Evolutionary conservation across 768 basidiomycete genomes (phyloP).

Genomic region (Stropharia rugosoannulata): DNA sequence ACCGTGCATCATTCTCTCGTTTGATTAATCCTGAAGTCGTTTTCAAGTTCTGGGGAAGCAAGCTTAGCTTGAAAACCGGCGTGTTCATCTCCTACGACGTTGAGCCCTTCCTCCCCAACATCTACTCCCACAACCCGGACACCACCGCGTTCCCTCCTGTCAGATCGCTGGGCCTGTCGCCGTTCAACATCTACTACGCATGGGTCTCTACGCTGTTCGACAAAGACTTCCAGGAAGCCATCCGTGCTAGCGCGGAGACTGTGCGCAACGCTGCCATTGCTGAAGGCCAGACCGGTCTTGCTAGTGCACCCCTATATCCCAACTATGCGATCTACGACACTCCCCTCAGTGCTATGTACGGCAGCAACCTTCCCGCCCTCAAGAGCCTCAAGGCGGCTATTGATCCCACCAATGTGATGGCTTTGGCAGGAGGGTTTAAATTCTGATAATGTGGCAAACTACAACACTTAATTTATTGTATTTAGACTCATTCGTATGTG

Average conservation of each 20-base stretch:
- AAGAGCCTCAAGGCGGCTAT: constrained; percentile 38
- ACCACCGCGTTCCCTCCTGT: constrained; percentile 45
- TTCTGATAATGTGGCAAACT: constrained; percentile 31
- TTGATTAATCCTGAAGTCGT: not conserved
- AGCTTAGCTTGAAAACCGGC: constrained; percentile 10
- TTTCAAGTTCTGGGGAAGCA: constrained; percentile 44
- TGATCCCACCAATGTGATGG: constrained; percentile 65
- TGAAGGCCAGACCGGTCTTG: constrained; percentile 37
- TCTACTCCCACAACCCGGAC: constrained; percentile 35
- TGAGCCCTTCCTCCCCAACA: constrained; percentile 41
- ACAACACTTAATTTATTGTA: not conserved
- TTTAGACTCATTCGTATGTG: not conserved
- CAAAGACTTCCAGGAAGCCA: constrained; percentile 32
- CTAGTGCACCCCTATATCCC: constrained; percentile 20
- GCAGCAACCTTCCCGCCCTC: constrained; percentile 42
- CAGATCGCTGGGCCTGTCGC: constrained; percentile 20
- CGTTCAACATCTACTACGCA: constrained; percentile 27
- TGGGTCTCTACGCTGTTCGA: constrained; percentile 21
- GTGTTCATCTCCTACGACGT: constrained; percentile 36
- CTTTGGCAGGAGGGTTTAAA: constrained; percentile 66
- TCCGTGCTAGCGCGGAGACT: constrained; percentile 32
- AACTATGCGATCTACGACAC: constrained; percentile 62
- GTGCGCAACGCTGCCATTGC: constrained; percentile 32
- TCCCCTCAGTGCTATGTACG: constrained; percentile 51
- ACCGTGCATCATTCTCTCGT: not conserved